Conservation (phyloP, 441 rosid genomes). For the Adansonia grandidieri region DNA sequence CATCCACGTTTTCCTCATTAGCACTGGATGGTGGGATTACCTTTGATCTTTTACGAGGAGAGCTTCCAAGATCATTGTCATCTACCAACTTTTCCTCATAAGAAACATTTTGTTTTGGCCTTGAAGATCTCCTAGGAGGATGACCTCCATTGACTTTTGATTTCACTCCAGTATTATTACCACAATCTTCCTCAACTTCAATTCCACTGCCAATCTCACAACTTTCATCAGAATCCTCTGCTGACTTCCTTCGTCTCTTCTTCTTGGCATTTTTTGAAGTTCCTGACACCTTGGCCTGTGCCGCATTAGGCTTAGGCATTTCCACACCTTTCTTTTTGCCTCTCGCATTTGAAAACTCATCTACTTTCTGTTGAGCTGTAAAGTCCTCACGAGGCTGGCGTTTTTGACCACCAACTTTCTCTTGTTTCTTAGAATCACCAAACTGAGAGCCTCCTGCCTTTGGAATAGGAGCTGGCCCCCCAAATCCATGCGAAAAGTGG, state of each 20-base stretch:
- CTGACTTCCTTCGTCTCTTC: slow-evolving; percentile 34
- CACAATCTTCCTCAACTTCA: not conserved
- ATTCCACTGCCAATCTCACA: slow-evolving; percentile 1
- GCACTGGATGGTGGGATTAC: not conserved
- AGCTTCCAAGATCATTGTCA: not conserved
- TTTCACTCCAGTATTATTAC: not conserved
- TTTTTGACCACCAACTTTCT: not conserved
- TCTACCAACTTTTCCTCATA: not conserved
- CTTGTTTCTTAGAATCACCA: slow-evolving; percentile 10
- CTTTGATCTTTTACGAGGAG: not conserved
- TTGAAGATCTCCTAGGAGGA: slow-evolving; percentile 9
- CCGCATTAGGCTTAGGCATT: slow-evolving; percentile 30
- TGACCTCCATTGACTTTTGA: not conserved
- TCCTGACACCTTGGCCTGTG: slow-evolving; percentile 30
- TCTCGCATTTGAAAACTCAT: slow-evolving; percentile 25
- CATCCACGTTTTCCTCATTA: not conserved
- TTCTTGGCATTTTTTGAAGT: slow-evolving; percentile 24
- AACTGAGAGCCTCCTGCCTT: slow-evolving; percentile 30
- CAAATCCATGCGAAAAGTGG: slow-evolving; percentile 19
- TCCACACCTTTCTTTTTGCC: slow-evolving; percentile 31
- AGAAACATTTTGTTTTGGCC: not conserved
- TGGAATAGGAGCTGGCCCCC: slow-evolving; percentile 21
- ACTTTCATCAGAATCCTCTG: not conserved
- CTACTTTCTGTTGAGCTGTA: slow-evolving; percentile 23
- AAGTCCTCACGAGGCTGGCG: slow-evolving; percentile 14